Evolutionary conservation across 768 basidiomycete genomes (phyloP).

Genomic region (Rhodotorula paludigena): DNA sequence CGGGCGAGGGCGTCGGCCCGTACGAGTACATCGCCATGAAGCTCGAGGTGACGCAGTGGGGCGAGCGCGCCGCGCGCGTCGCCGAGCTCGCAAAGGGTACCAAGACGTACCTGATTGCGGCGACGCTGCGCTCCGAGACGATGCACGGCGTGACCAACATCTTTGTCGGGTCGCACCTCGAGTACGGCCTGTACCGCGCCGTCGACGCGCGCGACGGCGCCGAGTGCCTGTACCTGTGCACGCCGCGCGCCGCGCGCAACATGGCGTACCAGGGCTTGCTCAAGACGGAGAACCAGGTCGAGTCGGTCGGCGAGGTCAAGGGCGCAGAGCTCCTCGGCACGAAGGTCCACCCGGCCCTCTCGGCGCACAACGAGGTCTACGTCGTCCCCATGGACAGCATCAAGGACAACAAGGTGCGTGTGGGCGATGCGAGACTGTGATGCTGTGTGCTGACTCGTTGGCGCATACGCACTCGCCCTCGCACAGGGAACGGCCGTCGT

Average conservation of each 20-base stretch:
- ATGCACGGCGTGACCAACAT: constrained; percentile 99
- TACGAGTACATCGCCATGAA: constrained; percentile 93
- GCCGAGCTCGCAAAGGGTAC: constrained; percentile 57
- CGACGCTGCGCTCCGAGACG: constrained; percentile 91
- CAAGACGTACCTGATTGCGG: constrained; percentile 87
- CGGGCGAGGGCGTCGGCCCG: constrained; percentile 89
- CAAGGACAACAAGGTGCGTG: constrained; percentile 73
- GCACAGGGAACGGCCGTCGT: constrained; percentile 89
- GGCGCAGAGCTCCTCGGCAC: constrained; percentile 80
- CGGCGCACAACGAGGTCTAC: constrained; percentile 76
- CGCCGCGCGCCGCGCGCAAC: constrained; percentile 85
- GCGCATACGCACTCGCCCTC: no score
- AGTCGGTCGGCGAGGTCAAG: constrained; percentile 61
- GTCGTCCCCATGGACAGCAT: constrained; percentile 99
- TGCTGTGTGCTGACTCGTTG: no score
- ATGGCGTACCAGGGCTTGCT: constrained; percentile 93
- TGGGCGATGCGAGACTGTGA: no score
- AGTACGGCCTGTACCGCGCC: constrained; percentile 89
- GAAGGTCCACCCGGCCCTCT: constrained; percentile 80
- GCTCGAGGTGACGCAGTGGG: constrained; percentile 87
- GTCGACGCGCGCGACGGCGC: constrained; percentile 46
- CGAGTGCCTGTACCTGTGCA: constrained; percentile 77
- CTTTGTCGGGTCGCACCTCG: constrained; percentile 83
- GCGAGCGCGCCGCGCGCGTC: constrained; percentile 63
- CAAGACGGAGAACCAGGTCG: constrained; percentile 50